Evolutionary conservation across 208 protist species (phyloP).

Genomic region (Trypanosoma melophagium): DNA sequence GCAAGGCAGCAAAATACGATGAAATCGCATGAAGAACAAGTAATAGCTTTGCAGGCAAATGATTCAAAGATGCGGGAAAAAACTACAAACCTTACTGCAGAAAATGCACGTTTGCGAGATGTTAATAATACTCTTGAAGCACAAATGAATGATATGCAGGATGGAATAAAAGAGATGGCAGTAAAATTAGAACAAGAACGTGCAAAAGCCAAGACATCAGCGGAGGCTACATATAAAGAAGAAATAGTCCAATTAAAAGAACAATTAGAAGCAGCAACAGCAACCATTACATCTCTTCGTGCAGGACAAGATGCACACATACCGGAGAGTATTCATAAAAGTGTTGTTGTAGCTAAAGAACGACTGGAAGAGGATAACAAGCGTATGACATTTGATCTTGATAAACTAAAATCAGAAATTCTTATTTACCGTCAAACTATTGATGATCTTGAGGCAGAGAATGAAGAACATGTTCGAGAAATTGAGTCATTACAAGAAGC

Average conservation of each 20-base stretch:
- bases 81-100: slow-evolving; percentile 32
- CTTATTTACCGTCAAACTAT: slow-evolving; percentile 86
- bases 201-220: slow-evolving; percentile 29
- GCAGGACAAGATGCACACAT: slow-evolving; percentile 52
- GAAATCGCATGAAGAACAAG: slow-evolving; percentile 59
- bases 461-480: slow-evolving; percentile 81
- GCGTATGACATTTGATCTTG: slow-evolving; percentile 49
- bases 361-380: slow-evolving; percentile 46
- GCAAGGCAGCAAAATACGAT: slow-evolving; percentile 61
- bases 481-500: slow-evolving; percentile 71
- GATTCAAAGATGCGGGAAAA: slow-evolving; percentile 68
- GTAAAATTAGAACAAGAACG: slow-evolving; percentile 75
- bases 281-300: slow-evolving; percentile 33
- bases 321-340: slow-evolving; percentile 66
- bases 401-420: slow-evolving; percentile 88
- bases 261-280: slow-evolving; percentile 48
- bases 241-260: slow-evolving; percentile 43
- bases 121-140: slow-evolving; percentile 70
- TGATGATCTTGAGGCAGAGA: slow-evolving; percentile 73
- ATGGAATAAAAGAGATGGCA: slow-evolving; percentile 83
- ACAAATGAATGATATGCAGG: slow-evolving; percentile 86
- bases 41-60: slow-evolving; percentile 47
- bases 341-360: slow-evolving; percentile 53
- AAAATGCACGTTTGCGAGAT: slow-evolving; percentile 66
- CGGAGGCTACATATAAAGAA: slow-evolving; percentile 49